phyloP scores from a whole-genome alignment of 2,329 filamentous ascomycete species.

The Tetracladium maxilliforme region DNA sequence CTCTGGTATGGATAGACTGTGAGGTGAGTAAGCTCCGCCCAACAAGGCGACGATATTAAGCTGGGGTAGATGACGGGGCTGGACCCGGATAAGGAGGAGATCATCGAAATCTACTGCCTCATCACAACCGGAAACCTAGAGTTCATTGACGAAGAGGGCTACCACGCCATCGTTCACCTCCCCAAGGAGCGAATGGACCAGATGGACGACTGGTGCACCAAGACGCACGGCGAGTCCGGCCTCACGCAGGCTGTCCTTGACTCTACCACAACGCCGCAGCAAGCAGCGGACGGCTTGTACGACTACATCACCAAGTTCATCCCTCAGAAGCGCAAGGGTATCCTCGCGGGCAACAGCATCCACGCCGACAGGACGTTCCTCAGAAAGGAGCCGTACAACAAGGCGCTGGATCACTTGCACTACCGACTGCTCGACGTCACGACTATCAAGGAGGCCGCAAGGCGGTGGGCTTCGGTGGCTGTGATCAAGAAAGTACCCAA shows the following conservation, averaged over 20 bases:
- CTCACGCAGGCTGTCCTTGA: conserved; percentile 62
- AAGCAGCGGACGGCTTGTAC: conserved; percentile 60
- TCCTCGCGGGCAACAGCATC: conserved; percentile 86
- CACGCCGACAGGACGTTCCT: conserved; percentile 83
- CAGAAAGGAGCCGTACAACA: conserved; percentile 54
- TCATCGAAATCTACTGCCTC: conserved; percentile 86
- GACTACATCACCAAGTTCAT: conserved; percentile 63
- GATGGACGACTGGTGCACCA: conserved; percentile 85
- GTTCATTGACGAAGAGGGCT: conserved; percentile 61
- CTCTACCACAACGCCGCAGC: conserved; percentile 56
- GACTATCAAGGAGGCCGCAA: conserved; percentile 77
- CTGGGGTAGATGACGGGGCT: conserved; percentile 76
- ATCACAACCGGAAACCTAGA: conserved; percentile 72
- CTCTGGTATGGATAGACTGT: conserved; percentile 16
- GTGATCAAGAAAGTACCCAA: conserved; percentile 46
- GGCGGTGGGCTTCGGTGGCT: conserved; percentile 59
- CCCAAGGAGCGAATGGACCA: conserved; percentile 50
- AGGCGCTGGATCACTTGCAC: conserved; percentile 64
- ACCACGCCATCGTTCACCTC: conserved; percentile 68
- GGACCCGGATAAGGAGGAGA: conserved; percentile 62
- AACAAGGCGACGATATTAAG: conserved; percentile 2
- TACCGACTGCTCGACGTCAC: conserved; percentile 90
- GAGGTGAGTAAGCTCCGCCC: conserved; percentile 9
- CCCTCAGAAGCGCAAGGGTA: conserved; percentile 47
- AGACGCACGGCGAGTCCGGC: conserved; percentile 67